Conservation (phyloP, 108 stramenopile genomes). For the Chaetoceros muelleri region DNA sequence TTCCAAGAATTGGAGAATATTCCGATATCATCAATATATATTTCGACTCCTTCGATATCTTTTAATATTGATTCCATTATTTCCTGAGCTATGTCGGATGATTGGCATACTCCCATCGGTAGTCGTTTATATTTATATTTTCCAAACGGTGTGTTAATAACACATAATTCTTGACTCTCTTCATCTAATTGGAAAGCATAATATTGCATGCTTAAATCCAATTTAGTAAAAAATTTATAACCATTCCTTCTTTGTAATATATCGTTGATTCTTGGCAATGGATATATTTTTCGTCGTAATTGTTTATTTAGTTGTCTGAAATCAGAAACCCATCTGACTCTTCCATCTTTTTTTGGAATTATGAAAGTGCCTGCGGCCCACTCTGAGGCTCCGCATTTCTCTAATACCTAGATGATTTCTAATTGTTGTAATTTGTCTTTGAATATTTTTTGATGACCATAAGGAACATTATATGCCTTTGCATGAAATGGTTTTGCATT, state of each 20-base stretch:
- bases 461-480: conserved; percentile 18
- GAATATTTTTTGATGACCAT: conserved; percentile 13
- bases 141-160: conserved; percentile 19
- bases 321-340: conserved; percentile 25
- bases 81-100: conserved; percentile 25
- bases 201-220: conserved; percentile 25
- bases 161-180: conserved; percentile 10
- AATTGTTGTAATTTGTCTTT: conserved; percentile 22
- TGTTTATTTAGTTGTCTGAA: conserved; percentile 26
- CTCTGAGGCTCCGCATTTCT: neutral
- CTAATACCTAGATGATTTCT: conserved; percentile 11
- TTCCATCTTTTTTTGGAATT: conserved; percentile 19
- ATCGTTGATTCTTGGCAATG: conserved; percentile 26
- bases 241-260: conserved; percentile 14
- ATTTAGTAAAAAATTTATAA: conserved; percentile 17
- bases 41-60: conserved; percentile 12
- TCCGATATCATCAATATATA: conserved; percentile 28
- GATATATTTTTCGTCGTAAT: conserved; percentile 14
- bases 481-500: conserved; percentile 19
- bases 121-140: conserved; percentile 13
- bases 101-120: conserved; percentile 13
- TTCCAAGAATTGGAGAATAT: conserved; percentile 6
- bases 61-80: conserved; percentile 19
- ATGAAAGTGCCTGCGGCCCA: conserved; percentile 19
- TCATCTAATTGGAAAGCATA: conserved; percentile 26